Evolutionary conservation across 192 early-diverging fungal species (phyloP), one percentile per base, ranked within the genome.

Genomic region (Coemansia sp.): DNA sequence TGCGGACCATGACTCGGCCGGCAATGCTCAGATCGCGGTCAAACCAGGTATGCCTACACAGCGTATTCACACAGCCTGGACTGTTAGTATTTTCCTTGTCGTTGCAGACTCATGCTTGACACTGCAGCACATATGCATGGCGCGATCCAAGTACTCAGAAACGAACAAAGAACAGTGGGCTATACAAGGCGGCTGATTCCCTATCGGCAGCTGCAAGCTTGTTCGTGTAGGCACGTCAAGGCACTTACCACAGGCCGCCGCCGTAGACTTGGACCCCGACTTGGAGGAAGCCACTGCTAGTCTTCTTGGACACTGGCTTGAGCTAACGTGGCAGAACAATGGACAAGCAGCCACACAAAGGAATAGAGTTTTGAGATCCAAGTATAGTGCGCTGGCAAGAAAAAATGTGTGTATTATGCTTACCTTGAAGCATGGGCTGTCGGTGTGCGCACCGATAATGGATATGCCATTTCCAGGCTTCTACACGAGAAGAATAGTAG

Each of bases 1-100:
- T 81, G 50, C 87, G 83, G 43, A 98, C 85, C 67, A 99, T 76
- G 24, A 95, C 93, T 36, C 95, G 88, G 21, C 97, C 97, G 57
- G 97, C 96, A 55, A 99, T 78, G 70, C 87, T 88, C 59, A 99
- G 81, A 79, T 99, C 97, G 65, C 97, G 89, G 72, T 99, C 97
- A 71, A 99, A 99, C 97, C 97, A 99, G 26, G 97, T 95, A 74
- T 96, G 87, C 91, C 89, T 89, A 72, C 38, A 68, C 26, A 15
- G 27, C 14, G 27, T 19, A 14, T 32, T 6, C 12, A 50, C 24
- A 14, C 0, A 29, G 11, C 27, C n/a, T 50, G 46, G 26, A 27
- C 3, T 14, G 26, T 50, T 24, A 50, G 46, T 15, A 22, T 27
- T 22, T 15, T 22, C 46, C 8, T 50, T 27, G 22, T 15, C 46